phyloP scores from a whole-genome alignment of 768 basidiomycete genomes.

The Amanita molliuscula region DNA sequence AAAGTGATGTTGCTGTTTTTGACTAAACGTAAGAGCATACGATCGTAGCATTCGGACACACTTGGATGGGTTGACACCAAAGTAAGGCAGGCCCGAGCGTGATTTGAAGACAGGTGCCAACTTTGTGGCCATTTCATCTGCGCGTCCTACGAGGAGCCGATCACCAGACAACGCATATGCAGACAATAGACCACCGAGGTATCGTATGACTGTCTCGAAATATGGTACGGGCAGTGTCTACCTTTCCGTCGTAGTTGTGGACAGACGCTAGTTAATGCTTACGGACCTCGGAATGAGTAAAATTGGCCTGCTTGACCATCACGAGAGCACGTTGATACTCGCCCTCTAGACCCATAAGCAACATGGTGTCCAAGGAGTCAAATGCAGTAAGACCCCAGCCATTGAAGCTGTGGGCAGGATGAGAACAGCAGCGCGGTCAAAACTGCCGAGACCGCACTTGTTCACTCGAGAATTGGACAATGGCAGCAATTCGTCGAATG shows the following conservation, averaged over 20 bases:
- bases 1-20: slow-evolving; percentile 8
- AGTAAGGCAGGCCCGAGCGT: slow-evolving; percentile 60
- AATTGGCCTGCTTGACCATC: slow-evolving; percentile 38
- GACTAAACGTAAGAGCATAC: neutral
- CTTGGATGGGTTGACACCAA: slow-evolving; percentile 56
- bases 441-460: slow-evolving; percentile 30
- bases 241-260: neutral
- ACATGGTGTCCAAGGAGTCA: slow-evolving; percentile 81
- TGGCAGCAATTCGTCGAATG: slow-evolving; percentile 55
- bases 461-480: slow-evolving; percentile 34
- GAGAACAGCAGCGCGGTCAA: neutral
- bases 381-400: slow-evolving; percentile 73
- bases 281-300: slow-evolving; percentile 34
- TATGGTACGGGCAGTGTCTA: slow-evolving; percentile 36
- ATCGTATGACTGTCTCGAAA: slow-evolving; percentile 85
- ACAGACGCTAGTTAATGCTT: neutral
- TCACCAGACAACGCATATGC: slow-evolving; percentile 72
- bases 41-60: slow-evolving; percentile 16
- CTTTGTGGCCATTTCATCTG: slow-evolving; percentile 68
- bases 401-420: slow-evolving; percentile 44
- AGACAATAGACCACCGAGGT: slow-evolving; percentile 80
- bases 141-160: slow-evolving; percentile 48
- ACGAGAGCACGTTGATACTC: slow-evolving; percentile 61
- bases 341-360: slow-evolving; percentile 64
- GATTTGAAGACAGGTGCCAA: slow-evolving; percentile 69